Evolutionary conservation across 108 stramenopile genomes (phyloP).

Genomic region (Pseudonitzschia multistriata): DNA sequence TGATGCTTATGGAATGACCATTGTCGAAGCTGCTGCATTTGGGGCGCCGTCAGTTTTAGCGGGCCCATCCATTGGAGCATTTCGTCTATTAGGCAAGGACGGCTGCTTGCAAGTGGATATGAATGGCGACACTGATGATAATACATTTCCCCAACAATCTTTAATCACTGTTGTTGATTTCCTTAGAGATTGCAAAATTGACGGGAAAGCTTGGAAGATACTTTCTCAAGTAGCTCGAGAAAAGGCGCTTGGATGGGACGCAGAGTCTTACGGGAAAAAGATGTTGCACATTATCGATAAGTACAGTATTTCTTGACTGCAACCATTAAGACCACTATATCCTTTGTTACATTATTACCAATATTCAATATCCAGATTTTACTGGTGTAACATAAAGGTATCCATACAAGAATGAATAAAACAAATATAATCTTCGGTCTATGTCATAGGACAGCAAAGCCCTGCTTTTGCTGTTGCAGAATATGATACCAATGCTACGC

Average conservation of each 20-base stretch:
- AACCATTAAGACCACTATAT: too few species aligned
- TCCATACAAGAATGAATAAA: too few species aligned
- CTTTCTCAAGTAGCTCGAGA: background rate
- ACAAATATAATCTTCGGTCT: too few species aligned
- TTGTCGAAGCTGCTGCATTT: slow-evolving; percentile 58
- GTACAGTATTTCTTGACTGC: too few species aligned
- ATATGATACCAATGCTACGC: too few species aligned
- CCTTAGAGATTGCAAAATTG: background rate
- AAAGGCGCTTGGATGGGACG: slow-evolving; percentile 18
- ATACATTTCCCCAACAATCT: background rate
- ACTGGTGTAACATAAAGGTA: too few species aligned
- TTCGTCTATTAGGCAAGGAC: slow-evolving; percentile 5
- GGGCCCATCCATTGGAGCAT: slow-evolving; percentile 5
- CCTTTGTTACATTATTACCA: too few species aligned
- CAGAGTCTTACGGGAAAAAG: slow-evolving; percentile 2
- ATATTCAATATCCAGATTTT: too few species aligned
- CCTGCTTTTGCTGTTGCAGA: too few species aligned
- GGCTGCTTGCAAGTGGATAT: slow-evolving; percentile 1
- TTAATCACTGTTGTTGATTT: background rate
- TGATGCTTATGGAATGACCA: slow-evolving; percentile 66
- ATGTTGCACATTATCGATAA: slow-evolving; percentile 13
- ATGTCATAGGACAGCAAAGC: too few species aligned
- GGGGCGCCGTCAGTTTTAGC: slow-evolving; percentile 44
- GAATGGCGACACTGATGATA: background rate
- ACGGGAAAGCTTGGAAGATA: background rate